Conservation (phyloP, 73 alveolate genomes). For the Uronychia setigera region DNA sequence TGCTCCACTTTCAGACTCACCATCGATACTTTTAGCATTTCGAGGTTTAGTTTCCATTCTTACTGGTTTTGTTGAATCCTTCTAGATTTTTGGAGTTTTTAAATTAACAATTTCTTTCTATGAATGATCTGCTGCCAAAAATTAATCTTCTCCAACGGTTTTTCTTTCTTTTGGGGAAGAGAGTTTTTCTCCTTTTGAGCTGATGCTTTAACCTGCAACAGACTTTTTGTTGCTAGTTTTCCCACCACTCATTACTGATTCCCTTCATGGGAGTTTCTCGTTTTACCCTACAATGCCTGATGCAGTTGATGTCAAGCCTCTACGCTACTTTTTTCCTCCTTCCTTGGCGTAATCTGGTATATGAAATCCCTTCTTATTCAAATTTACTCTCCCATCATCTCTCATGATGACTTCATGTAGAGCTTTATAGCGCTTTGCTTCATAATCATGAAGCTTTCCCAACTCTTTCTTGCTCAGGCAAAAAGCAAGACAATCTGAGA, state of each 20-base stretch:
- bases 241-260: not conserved
- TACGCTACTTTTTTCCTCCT: not conserved
- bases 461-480: constrained; percentile 9
- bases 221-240: not conserved
- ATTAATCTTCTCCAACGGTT: not conserved
- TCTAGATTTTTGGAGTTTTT: not conserved
- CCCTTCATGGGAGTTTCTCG: not conserved
- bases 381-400: constrained; percentile 2
- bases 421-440: constrained; percentile 15
- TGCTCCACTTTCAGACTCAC: not conserved
- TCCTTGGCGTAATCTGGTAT: not conserved
- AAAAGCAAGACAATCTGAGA: constrained; percentile 12
- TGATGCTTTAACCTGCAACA: not conserved
- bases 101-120: not conserved
- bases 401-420: constrained; percentile 23
- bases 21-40: not conserved
- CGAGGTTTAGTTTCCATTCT: not conserved
- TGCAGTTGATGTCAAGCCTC: not conserved
- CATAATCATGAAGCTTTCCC: constrained; percentile 6
- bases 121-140: not conserved
- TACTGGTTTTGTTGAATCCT: not conserved
- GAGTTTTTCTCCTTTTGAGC: constrained; percentile 1
- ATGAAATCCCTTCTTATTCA: not conserved
- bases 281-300: not conserved
- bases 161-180: not conserved